Evolutionary conservation across 495 filamentous ascomycete genomes (phyloP), one percentile per base, ranked within the genome.

Genomic region (Stereocaulon alpinum): DNA sequence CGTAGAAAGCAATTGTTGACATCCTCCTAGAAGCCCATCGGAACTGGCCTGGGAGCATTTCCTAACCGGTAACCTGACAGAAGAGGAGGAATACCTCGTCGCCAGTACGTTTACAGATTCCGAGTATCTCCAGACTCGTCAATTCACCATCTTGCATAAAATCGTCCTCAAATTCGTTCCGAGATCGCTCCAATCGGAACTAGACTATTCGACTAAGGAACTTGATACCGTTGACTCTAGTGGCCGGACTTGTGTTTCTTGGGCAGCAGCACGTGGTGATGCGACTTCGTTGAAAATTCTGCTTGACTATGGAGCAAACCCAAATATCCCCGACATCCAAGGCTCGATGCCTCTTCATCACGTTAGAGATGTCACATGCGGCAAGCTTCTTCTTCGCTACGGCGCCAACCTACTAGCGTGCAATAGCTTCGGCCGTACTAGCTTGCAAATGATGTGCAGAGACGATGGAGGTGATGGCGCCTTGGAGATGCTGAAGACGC

Each of bases 221-320:
- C 61, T 64, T 22, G 47, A 64, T 56, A 30, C 51, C 20, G 24
- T 49, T 12, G 62, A 64, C 40, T 48, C 40, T 30, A 56, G n/a
- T 22, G 63, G 60, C 5, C 43, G 58, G 22, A 65, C 65, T 22
- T 30, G 55, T 27, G 42, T 65, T 3, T 60, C 64, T 18, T 59
- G 56, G 57, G 65, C 60, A 27, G 56, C 65, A 48, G 47, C 32
- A 20, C 48, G 52, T 9, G 60, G 63, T 12, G 57, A 65, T 32
- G 15, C 34, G 0, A 22, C 29, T 22, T 27, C 56, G 22, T 45
- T 65, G 22, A 27, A 30, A 29, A 48, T 50, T 30, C 47, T 67
- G 22, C 52, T 65, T 40, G 41, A 52, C n/a, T 56, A 51, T 53
- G 65, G 65, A n/a, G 65, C 63, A 30, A 50, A 62, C 30, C 55